Evolutionary conservation across 1,284 basidiomycete genomes (phyloP).

Genomic region (Leccinum insolens): DNA sequence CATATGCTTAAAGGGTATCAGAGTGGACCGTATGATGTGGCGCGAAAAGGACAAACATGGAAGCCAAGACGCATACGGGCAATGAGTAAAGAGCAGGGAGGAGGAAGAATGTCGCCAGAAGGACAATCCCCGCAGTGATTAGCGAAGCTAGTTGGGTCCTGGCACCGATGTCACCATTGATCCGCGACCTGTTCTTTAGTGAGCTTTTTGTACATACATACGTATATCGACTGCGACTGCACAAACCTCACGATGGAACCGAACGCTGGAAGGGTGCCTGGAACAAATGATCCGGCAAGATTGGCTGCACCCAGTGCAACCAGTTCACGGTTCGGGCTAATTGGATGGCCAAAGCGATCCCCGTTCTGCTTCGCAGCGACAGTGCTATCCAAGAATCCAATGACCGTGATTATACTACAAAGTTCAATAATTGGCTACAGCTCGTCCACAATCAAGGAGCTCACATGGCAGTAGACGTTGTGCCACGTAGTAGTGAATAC

Average conservation of each 20-base stretch:
- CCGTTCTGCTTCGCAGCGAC: constrained; percentile 89
- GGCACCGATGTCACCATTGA: constrained; percentile 87
- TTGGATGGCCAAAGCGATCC: constrained; percentile 80
- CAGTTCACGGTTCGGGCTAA: constrained; percentile 90
- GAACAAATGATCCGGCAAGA: constrained; percentile 76
- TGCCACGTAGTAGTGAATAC: constrained; percentile 67
- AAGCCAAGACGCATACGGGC: constrained; percentile 81
- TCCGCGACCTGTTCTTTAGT: constrained; percentile 60
- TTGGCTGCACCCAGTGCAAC: constrained; percentile 88
- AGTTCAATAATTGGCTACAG: constrained; percentile 3
- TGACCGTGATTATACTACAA: constrained; percentile 68
- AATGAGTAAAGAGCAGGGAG: constrained; percentile 78
- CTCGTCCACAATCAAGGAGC: constrained; percentile 22
- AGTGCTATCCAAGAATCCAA: constrained; percentile 83
- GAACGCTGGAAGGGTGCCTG: constrained; percentile 86
- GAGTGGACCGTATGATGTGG: not conserved
- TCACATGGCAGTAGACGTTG: constrained; percentile 79
- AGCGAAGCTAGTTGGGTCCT: constrained; percentile 88
- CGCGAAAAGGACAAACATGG: constrained; percentile 55
- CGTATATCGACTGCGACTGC: not conserved
- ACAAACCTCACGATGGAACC: constrained; percentile 84
- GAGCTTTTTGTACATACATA: not conserved
- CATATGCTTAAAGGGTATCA: constrained; percentile 56
- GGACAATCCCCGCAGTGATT: constrained; percentile 73
- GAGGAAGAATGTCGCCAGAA: constrained; percentile 87